Evolutionary conservation across 768 basidiomycete genomes (phyloP), one percentile per base, ranked within the genome.

Genomic region (Leucosporidium yakuticum): DNA sequence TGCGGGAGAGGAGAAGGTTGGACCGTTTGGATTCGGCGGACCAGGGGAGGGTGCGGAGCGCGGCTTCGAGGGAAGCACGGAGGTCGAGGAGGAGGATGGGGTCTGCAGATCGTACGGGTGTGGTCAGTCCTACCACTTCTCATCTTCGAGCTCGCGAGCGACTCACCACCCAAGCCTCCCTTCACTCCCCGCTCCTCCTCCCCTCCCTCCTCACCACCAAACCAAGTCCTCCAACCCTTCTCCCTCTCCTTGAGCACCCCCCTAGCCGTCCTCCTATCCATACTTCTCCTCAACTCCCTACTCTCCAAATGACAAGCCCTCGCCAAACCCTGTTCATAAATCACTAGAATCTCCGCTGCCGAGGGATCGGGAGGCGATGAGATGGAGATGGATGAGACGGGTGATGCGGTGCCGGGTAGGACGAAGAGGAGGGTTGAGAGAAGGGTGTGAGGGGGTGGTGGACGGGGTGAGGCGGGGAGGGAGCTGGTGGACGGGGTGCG

Each of bases 261-360:
- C 60, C 85, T 84, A 0, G 88, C 91, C 75, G 89, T 92, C 51
- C 87, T 87, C 12, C 81, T 72, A 8, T 83, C 83, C 84, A 90
- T 90, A 0, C 91, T 89, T 59, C 95, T 81, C 83, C 91, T 84
- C 73, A 98, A 88, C 74, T 96, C 93, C 65, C 84, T 83, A 0
- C 87, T 88, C 69, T 85, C 84, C 21, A 87, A 80, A 74, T 97
- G 90, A 92, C 96, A 99, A 3, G 94, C 79, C 51, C 96, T 82
- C 1, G 89, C 90, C 63, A 87, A 84, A 3, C 84, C 86, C 69
- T 89, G 86, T 4, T 81, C 81, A 77, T 97, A 97, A 2, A 88
- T 78, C 9, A 94, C 79, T 61, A 96, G 76, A 34, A 96, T 77
- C 66, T 90, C 87, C 63, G 87, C 83, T 21, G 83, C 86, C 20